Base-by-base conservation (phyloP, 805 yeast genomes). In the Ascoidea asiatica region DNA sequence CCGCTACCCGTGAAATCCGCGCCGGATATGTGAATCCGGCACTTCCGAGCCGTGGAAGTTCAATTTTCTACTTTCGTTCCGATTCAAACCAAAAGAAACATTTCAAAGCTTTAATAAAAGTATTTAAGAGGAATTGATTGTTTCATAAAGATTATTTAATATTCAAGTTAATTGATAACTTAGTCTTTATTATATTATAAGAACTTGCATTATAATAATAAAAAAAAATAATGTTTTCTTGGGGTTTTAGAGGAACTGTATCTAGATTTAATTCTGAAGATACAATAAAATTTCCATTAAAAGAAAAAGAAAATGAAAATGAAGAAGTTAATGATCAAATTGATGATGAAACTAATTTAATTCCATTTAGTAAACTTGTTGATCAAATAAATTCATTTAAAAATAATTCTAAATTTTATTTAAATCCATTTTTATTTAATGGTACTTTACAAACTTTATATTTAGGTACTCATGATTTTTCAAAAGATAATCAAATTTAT, bases 361-460 rank as follows among this genome's bases (percentile, higher is more conserved):
- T 58, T 22, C 57, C 57, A 4, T 48, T 56, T 4, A 45, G 50
- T 21, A 47, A 49, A 42, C 40, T 53, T 40, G 50, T 52, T 33
- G 42, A 53, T 23, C 43, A 52, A 20, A 49, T 59, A 11, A 58
- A 54, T 1, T 74, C 64, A 7, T 66, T 79, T 46, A 56, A 58
- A 36, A 55, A 73, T 41, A 69, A 70, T 5, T 57, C 76, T 37
- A 67, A 67, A 52, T 70, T 80, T 52, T 62, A 74, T 58, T 64
- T 81, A 56, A 72, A 76, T 49, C 92, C 92, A 5, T 60, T 72
- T 3, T 58, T 81, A 22, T 75, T 76, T 58, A 77, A 77, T 48
- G 95, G 95, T 20, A 72, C 81, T 45, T 61, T 85, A 21, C 96
- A 89, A 60, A 87, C 95, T 2, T 56, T 81, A 57, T 79, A 75